Percentiles rank a stretch among this genome's conserved stretches.
Evolutionary conservation across 2,329 filamentous ascomycete species (phyloP).

Genomic region (Onygenales sp.): DNA sequence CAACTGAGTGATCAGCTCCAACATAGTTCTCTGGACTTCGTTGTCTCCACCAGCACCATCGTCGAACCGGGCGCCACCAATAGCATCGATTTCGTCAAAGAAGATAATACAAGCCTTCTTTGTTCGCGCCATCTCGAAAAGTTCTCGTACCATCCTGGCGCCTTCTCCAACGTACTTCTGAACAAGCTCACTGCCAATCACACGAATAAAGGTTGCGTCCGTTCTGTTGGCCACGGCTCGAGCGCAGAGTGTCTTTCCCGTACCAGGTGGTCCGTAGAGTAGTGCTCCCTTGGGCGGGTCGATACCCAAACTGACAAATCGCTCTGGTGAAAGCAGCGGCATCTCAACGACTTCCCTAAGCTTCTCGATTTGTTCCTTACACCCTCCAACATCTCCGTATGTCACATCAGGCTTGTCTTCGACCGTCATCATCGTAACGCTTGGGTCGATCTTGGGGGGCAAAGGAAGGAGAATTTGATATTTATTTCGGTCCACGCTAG

Average conservation of each 20-base stretch:
- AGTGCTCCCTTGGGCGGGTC: constrained; percentile 96
- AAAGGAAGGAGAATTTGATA: constrained; percentile 96
- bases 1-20: constrained; percentile 93
- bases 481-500: constrained; percentile 87
- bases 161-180: constrained; percentile 99
- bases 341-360: constrained; percentile 97
- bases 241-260: constrained; percentile 97
- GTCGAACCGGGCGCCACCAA: constrained; percentile 91
- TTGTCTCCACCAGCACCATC: constrained; percentile 96
- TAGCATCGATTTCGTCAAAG: constrained; percentile 96
- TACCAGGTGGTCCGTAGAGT: constrained; percentile 92
- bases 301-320: constrained; percentile 97
- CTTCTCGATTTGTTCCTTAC: constrained; percentile 99
- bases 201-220: constrained; percentile 95
- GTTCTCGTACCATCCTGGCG: constrained; percentile 93
- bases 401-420: constrained; percentile 99
- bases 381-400: constrained; percentile 96
- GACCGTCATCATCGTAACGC: constrained; percentile 99
- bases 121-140: constrained; percentile 98
- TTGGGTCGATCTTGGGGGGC: constrained; percentile 96
- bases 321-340: constrained; percentile 89
- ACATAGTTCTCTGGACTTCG: constrained; percentile 94
- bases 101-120: constrained; percentile 99
- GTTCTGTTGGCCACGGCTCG: constrained; percentile 96
- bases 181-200: constrained; percentile 94